phyloP scores from a whole-genome alignment of 129 eudicot species.

The Flaveria linearis region DNA sequence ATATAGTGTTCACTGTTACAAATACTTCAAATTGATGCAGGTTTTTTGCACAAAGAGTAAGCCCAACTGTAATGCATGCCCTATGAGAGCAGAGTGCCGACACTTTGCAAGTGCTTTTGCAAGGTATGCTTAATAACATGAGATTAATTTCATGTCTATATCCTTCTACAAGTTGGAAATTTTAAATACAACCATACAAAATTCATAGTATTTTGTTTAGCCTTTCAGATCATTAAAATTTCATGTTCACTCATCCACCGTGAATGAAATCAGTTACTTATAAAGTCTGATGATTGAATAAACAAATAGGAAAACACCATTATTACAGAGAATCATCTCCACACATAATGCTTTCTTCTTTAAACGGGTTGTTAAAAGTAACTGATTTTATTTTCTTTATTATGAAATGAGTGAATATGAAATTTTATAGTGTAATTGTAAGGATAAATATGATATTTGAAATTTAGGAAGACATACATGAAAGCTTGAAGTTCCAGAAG shows the following conservation, averaged over 20 bases:
- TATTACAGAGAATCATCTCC: neutral
- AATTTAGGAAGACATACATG: neutral
- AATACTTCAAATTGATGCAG: slow-evolving; percentile 40
- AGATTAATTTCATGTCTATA: neutral
- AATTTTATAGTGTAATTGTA: neutral
- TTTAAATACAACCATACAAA: neutral
- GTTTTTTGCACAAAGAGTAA: slow-evolving; percentile 94
- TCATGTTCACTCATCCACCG: neutral
- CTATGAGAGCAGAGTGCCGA: slow-evolving; percentile 95
- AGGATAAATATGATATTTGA: neutral
- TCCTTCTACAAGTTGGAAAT: neutral
- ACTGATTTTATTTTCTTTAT: neutral
- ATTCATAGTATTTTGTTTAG: neutral
- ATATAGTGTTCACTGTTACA: neutral
- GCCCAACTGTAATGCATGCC: slow-evolving; percentile 98
- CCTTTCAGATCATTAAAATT: neutral
- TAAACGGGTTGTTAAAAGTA: neutral
- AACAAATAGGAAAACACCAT: neutral
- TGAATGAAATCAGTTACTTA: too few relatives aligned
- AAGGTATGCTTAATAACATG: slow-evolving; percentile 45
- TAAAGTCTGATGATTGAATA: too few relatives aligned
- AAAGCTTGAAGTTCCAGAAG: neutral
- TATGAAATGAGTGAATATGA: slow-evolving; percentile 6
- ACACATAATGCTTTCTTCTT: neutral
- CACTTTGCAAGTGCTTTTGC: slow-evolving; percentile 99